Base-by-base conservation (phyloP, 148 eudicot genomes). In the Arctostaphylos glauca region DNA sequence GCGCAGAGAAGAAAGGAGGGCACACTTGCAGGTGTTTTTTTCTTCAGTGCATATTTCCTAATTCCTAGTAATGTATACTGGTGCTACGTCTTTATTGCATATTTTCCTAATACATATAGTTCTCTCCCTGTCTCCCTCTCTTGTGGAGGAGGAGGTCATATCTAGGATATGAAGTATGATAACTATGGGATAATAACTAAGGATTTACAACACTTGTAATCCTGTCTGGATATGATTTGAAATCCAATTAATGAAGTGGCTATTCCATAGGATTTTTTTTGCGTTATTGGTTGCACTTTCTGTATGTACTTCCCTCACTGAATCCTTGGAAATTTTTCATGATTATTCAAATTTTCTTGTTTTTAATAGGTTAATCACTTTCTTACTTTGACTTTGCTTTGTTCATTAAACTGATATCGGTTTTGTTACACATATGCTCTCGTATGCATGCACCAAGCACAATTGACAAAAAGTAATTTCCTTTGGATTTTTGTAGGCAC, bases 401-500 rank as follows among this genome's bases (percentile, higher is more conserved):
- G 31, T n/a, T 18, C 53, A n/a, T 43, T 6, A 71, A 71, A 16
- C 25, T 77, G 66, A 15, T 38, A 23, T 76, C 4, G 23, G 49
- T 56, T 31, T 58, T 44, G 25, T 2, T 4, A 23, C 47, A 7
- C 12, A 15, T 25, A 19, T 25, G 50, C 59, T 8, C 9, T 31
- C 44, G 77, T 78, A 50, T 49, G 54, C 47, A 5, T 23, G 41
- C 70, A 64, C 70, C 41, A 25, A 25, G 54, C 75, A 73, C 47
- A 47, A 47, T 47, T 73, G 49, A 46, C 4, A 6, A 50, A 6
- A 13, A n/a, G 13, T 23, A 23, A 21, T 13, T 25, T 31, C 0
- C 31, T 12, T 15, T 6, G 44, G 44, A 6, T 52, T 53, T 70
- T 81, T 23, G 43, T 84, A 93, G 94, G 89, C 94, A 67, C 92